Conservation (phyloP, 805 yeast genomes). For the Wickerhamiella nectarea region DNA sequence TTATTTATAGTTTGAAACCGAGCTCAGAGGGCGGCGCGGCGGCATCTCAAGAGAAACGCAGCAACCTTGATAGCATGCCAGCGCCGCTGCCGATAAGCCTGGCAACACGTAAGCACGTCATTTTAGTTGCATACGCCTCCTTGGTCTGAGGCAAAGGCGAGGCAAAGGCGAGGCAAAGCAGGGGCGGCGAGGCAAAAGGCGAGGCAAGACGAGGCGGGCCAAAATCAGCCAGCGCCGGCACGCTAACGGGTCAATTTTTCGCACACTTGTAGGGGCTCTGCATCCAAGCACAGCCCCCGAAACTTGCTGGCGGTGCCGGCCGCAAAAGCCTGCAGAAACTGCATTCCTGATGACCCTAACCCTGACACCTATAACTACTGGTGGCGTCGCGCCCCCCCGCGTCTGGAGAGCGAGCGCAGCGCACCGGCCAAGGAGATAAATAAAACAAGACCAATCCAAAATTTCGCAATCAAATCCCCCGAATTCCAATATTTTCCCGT, state of each 20-base stretch:
- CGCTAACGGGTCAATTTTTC: neutral
- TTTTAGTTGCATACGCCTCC: no score
- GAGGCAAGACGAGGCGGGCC: neutral
- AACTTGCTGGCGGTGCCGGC: neutral
- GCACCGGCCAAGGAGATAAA: no score
- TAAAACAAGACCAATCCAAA: no score
- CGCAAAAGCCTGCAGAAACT: neutral
- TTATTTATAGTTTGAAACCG: no score
- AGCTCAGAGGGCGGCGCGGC: no score
- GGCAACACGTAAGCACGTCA: no score
- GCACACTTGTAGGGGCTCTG: neutral
- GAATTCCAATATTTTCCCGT: neutral
- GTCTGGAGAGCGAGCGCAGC: neutral
- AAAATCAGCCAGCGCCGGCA: neutral
- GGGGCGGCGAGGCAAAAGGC: neutral
- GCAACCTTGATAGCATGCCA: no score
- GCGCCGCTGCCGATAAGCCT: no score
- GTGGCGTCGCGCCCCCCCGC: neutral
- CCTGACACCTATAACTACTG: neutral
- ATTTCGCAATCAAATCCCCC: slow-evolving; percentile 1
- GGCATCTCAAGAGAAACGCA: no score
- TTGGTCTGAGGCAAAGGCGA: neutral
- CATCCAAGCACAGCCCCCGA: no score
- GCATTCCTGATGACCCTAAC: slow-evolving; percentile 1
- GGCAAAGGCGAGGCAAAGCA: neutral